Evolutionary conservation across 2,329 filamentous ascomycete species (phyloP), one percentile per base, ranked within the genome.

Genomic region (Camillea tinctor): DNA sequence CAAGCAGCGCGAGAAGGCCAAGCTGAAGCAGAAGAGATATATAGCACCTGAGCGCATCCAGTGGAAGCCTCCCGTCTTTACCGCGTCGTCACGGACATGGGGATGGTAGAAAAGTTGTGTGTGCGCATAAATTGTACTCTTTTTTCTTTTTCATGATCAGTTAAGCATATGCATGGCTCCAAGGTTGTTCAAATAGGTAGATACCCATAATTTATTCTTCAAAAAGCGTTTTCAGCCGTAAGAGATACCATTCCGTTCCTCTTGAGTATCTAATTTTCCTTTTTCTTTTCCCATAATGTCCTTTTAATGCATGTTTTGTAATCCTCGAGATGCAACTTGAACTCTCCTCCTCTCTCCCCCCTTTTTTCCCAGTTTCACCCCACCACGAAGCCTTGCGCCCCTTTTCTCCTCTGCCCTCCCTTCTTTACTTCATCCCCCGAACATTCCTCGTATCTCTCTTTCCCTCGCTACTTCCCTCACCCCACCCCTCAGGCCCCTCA

Each of bases 11-110:
- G 90, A 93, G 68, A 96, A 92, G 77, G 86, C 91, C 66, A 93
- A 90, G 76, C 73, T 85, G 56, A 97, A 96, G 76, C 86, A 88
- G 60, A 89, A 88, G 74, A 84, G 90, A 57, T 78, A 84, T 51
- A 93, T 99, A 65, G 90, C 96, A 62, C 83, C 93, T 0, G 84
- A 86, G 20, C 84, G 85, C 69, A 87, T 99, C 59, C 89, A 93
- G 70, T 99, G 95, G 95, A 98, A 96, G 76, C 94, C 95, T 11
- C 95, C 95, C 0, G 91, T 97, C 0, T 98, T 98, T 72, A 93
- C 90, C 23, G 93, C 94, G 1, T 91, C 90, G 15, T 91, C 87
- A 67, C 84, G 94, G 68, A 98, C 94, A 13, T 98, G 95, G 95
- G 96, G 93, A 13, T 50, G 49, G 49, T 50, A 50, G 44, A n/a